Percentiles rank a stretch among this genome's conserved stretches.
phyloP scores from a whole-genome alignment of 768 basidiomycete species.

The Lactarius sp. region DNA sequence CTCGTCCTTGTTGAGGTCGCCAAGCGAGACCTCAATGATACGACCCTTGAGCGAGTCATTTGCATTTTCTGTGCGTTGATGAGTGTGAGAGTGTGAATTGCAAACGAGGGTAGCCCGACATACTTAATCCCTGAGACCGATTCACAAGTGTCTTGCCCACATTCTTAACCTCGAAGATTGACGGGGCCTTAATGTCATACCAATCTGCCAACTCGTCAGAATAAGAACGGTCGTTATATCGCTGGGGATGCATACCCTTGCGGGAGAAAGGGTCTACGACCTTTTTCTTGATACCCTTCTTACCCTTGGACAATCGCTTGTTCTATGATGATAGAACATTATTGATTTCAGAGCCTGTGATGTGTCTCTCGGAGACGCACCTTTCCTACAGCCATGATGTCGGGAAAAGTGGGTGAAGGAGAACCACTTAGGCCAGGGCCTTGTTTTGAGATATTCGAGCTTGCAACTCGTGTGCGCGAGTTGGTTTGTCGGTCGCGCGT shows the following conservation, averaged over 20 bases:
- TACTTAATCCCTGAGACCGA: constrained; percentile 96
- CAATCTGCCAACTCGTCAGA: constrained; percentile 58
- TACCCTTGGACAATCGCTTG: constrained; percentile 96
- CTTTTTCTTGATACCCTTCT: constrained; percentile 99
- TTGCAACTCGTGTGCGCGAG: constrained; percentile 13
- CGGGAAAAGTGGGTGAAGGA: constrained; percentile 35
- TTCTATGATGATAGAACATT: constrained; percentile 50
- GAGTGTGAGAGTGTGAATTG: constrained; percentile 20
- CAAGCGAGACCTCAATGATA: constrained; percentile 92
- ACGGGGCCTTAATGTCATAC: constrained; percentile 99
- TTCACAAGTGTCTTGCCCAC: constrained; percentile 99
- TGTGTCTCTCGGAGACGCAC: constrained; percentile 38
- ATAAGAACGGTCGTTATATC: not conserved
- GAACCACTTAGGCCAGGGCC: constrained; percentile 45
- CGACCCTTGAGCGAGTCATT: constrained; percentile 98
- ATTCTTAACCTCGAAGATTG: constrained; percentile 93
- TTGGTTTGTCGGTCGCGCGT: constrained; percentile 3
- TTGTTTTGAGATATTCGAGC: constrained; percentile 37
- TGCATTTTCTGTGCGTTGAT: constrained; percentile 72
- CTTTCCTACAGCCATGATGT: constrained; percentile 86
- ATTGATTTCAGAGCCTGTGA: not conserved
- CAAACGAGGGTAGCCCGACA: constrained; percentile 35
- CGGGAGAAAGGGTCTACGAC: constrained; percentile 99
- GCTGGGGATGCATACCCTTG: constrained; percentile 64
- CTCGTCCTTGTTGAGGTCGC: constrained; percentile 98